A percentile compares a stretch with the other conserved stretches of the same genome.
Conservation (phyloP, 2,329 filamentous ascomycete species). For the Xylaria sp. region DNA sequence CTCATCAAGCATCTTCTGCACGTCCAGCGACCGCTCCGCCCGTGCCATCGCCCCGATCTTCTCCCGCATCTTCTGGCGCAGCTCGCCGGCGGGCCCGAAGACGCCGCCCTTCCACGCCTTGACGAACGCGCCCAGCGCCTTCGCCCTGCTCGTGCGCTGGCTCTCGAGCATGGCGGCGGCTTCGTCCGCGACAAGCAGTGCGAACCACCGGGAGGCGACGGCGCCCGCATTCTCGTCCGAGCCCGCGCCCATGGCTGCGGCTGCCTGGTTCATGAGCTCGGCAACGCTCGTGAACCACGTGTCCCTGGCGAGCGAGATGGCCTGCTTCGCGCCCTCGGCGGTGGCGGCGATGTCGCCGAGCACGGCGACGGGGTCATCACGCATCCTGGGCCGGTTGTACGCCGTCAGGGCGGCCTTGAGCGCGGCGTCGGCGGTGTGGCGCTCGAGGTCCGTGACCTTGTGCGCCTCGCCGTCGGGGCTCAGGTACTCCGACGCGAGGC, state of each 20-base stretch:
- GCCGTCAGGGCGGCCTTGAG: conserved; percentile 54
- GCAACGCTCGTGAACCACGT: conserved; percentile 55
- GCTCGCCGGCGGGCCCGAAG: conserved; percentile 39
- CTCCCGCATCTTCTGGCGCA: conserved; percentile 36
- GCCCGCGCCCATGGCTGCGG: conserved; percentile 20
- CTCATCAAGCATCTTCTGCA: conserved; percentile 47
- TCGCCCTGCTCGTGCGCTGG: conserved; percentile 52
- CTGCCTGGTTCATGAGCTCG: conserved; percentile 51
- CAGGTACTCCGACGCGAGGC: conserved; percentile 65
- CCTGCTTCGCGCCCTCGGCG: conserved; percentile 38
- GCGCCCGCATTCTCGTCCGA: conserved; percentile 12
- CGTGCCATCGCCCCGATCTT: conserved; percentile 41
- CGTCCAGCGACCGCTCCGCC: conserved; percentile 49
- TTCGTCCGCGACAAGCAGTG: conserved; percentile 50
- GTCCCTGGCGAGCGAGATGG: conserved; percentile 50
- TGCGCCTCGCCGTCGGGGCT: conserved; percentile 52
- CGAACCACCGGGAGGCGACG: conserved; percentile 45
- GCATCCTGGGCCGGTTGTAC: conserved; percentile 48
- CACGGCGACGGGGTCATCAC: conserved; percentile 40
- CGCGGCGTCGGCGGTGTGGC: conserved; percentile 51
- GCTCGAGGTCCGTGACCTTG: conserved; percentile 45
- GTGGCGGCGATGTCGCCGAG: conserved; percentile 44
- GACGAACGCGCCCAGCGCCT: conserved; percentile 47
- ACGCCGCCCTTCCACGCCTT: conserved; percentile 47
- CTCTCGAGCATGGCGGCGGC: conserved; percentile 53